These are phyloP conservation scores for Paramecium octaurelia DNA, from an alignment of 73 alveolate genomes.

Conservation along the genomic window DNA sequence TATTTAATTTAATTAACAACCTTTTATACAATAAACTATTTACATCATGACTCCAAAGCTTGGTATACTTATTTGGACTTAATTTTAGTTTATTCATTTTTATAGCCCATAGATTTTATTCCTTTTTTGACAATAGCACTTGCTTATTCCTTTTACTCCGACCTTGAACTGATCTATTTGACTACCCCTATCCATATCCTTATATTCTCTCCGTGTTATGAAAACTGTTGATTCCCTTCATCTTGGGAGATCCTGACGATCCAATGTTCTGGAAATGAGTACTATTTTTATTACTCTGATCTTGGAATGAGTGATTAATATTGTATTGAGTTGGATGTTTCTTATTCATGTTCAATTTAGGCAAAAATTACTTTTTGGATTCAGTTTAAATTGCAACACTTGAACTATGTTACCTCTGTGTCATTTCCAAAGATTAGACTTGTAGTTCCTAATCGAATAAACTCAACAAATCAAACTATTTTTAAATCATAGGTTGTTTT, in stretches of 20 bases:
- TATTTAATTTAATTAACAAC: slow-evolving; percentile 8
- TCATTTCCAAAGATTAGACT: background rate
- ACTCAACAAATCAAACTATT: background rate
- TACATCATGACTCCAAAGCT: slow-evolving; percentile 7
- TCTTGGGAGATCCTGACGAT: background rate
- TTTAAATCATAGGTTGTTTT: background rate
- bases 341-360: background rate
- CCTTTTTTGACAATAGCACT: background rate
- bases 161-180: background rate
- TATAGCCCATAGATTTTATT: background rate
- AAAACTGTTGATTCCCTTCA: too few species aligned
- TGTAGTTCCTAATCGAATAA: background rate
- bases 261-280: background rate
- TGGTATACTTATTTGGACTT: background rate
- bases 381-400: background rate
- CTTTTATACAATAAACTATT: background rate
- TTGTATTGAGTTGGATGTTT: background rate
- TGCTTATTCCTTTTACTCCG: background rate
- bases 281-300: background rate
- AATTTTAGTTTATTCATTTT: background rate
- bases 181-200: background rate
- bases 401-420: background rate
- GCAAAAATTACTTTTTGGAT: background rate
- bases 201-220: background rate
- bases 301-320: background rate